Evolutionary conservation across 2,329 filamentous ascomycete genomes (phyloP), one percentile per base, ranked within the genome.

Genomic region (Venturia pyrina): DNA sequence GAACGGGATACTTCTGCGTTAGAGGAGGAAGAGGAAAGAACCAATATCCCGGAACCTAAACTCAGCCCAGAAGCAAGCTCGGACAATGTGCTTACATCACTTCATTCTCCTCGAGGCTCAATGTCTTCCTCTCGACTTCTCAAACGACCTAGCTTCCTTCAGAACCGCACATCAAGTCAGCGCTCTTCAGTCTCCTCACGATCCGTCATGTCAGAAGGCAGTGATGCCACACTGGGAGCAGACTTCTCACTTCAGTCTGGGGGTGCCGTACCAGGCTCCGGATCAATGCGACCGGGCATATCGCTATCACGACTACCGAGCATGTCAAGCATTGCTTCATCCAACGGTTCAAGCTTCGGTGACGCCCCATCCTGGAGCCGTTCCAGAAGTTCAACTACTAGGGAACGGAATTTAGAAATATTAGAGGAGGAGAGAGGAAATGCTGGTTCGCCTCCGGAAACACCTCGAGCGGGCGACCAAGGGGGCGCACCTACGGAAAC

Each of bases 241-340:
- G 92, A 96, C 74, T 95, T 89, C 76, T 89, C 90, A 32, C 79
- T 96, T 44, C 90, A 96, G 71, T 90, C 90, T 1, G 91, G 90
- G 21, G 90, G 91, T 34, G 89, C 90, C 15, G 80, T 85, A 5
- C 71, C 48, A 41, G 57, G 44, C 28, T 50, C 62, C 19, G 62
- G 62, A 50, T 46, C 34, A 19, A 48, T 66, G 28, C 71, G 78
- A 71, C 71, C 79, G 75, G 85, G 82, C 73, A 81, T 84, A 67
- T 78, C 79, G 2, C 80, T 96, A 65, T 87, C 88, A 24, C 84
- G 93, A 32, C 85, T 92, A 13, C 88, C 93, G 68, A 97, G 93
- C 77, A 83, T 97, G 67, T 92, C 92, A 28, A 97, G 93, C 74
- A 91, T 96, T 78, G 89, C 87, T 1, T 96, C 92, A 5, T 90